These are phyloP conservation scores for Monilinia laxa DNA, from an alignment of 2,329 filamentous ascomycete species.

Conservation along the genomic window DNA sequence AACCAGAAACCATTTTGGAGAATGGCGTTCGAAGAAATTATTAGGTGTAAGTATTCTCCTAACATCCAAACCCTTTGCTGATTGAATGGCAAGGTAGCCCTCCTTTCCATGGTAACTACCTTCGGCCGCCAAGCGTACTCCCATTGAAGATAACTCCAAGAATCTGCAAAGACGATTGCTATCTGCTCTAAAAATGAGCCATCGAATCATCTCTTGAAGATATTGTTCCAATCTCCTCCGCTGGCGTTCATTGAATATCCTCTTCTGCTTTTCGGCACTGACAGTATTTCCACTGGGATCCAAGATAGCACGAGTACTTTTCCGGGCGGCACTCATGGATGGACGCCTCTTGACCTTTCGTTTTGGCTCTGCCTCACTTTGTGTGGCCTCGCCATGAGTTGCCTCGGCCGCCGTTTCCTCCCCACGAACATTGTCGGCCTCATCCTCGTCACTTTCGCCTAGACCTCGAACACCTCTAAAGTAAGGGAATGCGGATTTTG, in stretches of 20 bases:
- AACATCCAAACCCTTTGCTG: slow-evolving; percentile 84
- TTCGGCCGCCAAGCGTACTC: slow-evolving; percentile 89
- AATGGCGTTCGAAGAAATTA: slow-evolving; percentile 78
- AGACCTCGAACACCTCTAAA: slow-evolving; percentile 76
- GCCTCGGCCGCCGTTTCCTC: slow-evolving; percentile 57
- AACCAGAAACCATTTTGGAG: slow-evolving; percentile 97
- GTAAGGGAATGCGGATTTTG: slow-evolving; percentile 85
- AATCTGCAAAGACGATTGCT: slow-evolving; percentile 96
- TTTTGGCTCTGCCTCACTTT: slow-evolving; percentile 64
- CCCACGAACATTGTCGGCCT: slow-evolving; percentile 40
- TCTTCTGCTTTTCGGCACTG: slow-evolving; percentile 32
- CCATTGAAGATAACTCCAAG: slow-evolving; percentile 88
- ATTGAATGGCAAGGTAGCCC: slow-evolving; percentile 88
- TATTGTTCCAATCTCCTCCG: slow-evolving; percentile 85
- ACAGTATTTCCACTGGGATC: slow-evolving; percentile 47
- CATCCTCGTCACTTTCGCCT: slow-evolving; percentile 74
- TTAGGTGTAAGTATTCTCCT: slow-evolving; percentile 75
- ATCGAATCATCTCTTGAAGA: slow-evolving; percentile 88
- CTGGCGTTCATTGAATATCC: slow-evolving; percentile 73
- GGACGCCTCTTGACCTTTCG: slow-evolving; percentile 52
- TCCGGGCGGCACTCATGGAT: slow-evolving; percentile 42
- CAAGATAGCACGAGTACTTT: slow-evolving; percentile 53
- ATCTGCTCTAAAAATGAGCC: slow-evolving; percentile 94
- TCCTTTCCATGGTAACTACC: slow-evolving; percentile 98
- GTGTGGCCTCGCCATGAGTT: slow-evolving; percentile 68